Percentiles rank a stretch among this genome's conserved stretches.
These are phyloP conservation scores for Candida ficus DNA, from an alignment of 805 yeast species.

Conservation along the genomic window DNA sequence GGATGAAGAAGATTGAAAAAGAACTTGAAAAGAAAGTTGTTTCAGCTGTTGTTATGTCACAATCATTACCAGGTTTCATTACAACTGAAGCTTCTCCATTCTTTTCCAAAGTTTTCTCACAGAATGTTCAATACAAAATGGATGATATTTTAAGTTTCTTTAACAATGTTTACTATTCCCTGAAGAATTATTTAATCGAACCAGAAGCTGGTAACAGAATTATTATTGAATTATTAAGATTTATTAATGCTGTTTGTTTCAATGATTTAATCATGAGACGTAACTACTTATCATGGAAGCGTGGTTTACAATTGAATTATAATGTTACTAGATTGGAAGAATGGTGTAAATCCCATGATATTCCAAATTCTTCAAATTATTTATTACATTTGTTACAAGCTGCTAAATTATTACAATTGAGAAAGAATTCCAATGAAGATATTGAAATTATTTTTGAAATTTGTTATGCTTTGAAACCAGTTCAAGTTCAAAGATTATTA, in stretches of 20 bases:
- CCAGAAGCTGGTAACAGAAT: constrained; percentile 79
- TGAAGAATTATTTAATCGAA: constrained; percentile 88
- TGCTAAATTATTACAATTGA: constrained; percentile 85
- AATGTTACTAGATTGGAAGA: constrained; percentile 95
- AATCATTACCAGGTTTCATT: constrained; percentile 92
- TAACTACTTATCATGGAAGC: constrained; percentile 92
- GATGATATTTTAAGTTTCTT: constrained; percentile 88
- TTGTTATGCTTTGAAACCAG: constrained; percentile 88
- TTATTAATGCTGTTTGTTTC: constrained; percentile 90
- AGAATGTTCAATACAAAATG: constrained; percentile 76
- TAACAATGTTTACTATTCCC: constrained; percentile 87
- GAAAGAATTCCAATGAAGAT: constrained; percentile 85
- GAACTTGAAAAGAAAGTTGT: constrained; percentile 86
- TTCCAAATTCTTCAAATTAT: constrained; percentile 80
- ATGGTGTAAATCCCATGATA: constrained; percentile 94
- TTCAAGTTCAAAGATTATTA: constrained; percentile 91
- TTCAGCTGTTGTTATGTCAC: constrained; percentile 92
- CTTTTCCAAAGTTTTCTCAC: constrained; percentile 74
- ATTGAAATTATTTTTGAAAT: constrained; percentile 90
- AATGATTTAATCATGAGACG: constrained; percentile 94
- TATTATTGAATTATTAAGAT: constrained; percentile 72
- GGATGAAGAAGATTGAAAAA: constrained; percentile 94
- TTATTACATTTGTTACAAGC: constrained; percentile 87
- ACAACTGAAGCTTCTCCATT: constrained; percentile 79
- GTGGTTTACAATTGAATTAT: constrained; percentile 94